Evolutionary conservation across 192 early-diverging fungal species (phyloP), one percentile per base, ranked within the genome.

Genomic region (Mortierella antarctica): DNA sequence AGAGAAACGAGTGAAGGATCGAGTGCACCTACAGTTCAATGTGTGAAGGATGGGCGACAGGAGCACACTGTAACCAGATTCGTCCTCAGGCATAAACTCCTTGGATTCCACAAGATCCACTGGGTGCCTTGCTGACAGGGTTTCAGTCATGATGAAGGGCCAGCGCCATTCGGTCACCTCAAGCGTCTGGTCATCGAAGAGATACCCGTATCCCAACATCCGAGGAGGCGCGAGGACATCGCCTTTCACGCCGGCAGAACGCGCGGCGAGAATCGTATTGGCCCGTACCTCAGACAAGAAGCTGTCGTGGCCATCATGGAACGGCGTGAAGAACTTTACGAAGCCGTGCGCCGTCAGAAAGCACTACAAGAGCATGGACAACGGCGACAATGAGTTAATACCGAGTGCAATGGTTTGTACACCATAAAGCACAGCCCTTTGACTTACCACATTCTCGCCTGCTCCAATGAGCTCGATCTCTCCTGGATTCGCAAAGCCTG

Each of bases 281-380:
- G 73, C 49, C 2, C 53, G 48, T 9, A 67, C 70, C 44, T 84
- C 83, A 14, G 64, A 62, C 0, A 57, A 3, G 39, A 62, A 84
- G 31, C 56, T 63, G 5, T 20, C 13, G 7, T 71, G 39, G 8
- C 83, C 77, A 39, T 75, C 68, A 49, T 71, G 64, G 39, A 75
- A 57, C 5, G 76, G 83, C 10, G 73, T 75, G 31, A 80, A 84
- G 42, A 84, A 84, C 55, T 84, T 84, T 54, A 84, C 57, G 54
- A 84, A 70, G 17, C 51, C 41, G 0, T 17, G 12, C 18, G 64
- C 23, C 10, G 59, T 61, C 11, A 74, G 13, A 51, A 84, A 84
- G 20, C 71, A 78, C 83, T 84, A 53, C 52, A 44, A 13, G 20
- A 21, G 46, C 7, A 14, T 12, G 7, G 9, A 12, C 6, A 41